Evolutionary conservation across 352 stramenopile species (phyloP).

Genomic region (Thalassiosira hispida): DNA sequence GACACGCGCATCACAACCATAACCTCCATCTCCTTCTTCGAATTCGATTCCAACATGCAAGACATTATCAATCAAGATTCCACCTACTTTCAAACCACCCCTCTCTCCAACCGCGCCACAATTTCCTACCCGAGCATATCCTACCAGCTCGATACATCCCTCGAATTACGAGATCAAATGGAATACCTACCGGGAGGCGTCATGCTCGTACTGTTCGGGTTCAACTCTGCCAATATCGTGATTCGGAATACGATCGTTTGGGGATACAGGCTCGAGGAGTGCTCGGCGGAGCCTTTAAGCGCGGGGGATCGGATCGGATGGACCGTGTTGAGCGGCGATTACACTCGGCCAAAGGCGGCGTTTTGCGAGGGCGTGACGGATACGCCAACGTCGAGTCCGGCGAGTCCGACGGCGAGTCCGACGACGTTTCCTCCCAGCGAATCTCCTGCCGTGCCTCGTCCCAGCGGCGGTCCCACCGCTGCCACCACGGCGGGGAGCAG

Average conservation of each 20-base stretch:
- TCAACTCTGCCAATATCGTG: not conserved
- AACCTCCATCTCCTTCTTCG: not conserved
- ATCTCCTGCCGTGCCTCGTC: not conserved
- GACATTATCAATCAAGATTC: not conserved
- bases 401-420: not conserved
- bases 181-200: not conserved
- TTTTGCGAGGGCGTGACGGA: conserved; percentile 4
- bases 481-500: not conserved
- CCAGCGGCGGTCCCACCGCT: not conserved
- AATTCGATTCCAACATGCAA: not conserved
- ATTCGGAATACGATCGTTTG: not conserved
- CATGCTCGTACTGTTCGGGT: not conserved
- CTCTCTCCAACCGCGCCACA: not conserved
- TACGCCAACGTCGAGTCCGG: not conserved
- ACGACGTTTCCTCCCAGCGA: not conserved
- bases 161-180: not conserved
- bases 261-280: not conserved
- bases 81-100: not conserved
- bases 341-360: not conserved
- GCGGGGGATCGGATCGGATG: not conserved
- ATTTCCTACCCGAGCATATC: not conserved
- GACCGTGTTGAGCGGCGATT: not conserved
- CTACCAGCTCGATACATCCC: not conserved
- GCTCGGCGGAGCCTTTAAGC: not conserved
- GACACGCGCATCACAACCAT: not conserved